These are phyloP conservation scores for Serendipita sp. DNA, from an alignment of 768 basidiomycete species.

Conservation along the genomic window DNA sequence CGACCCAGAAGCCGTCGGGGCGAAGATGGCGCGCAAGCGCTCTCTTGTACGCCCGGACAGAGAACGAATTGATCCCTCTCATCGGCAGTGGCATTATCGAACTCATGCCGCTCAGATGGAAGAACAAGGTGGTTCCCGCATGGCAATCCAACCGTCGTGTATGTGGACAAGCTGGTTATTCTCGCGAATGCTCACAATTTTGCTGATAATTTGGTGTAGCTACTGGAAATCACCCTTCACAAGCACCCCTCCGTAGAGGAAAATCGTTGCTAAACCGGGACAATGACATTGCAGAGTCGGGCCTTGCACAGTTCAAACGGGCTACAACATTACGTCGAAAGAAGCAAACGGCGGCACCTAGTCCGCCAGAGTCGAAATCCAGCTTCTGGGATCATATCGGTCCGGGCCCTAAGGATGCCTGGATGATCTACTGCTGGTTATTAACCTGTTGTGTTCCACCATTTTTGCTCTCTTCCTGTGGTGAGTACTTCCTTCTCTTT, in stretches of 20 bases:
- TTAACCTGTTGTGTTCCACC: conserved; percentile 73
- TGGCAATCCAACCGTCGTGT: conserved; percentile 74
- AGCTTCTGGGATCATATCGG: conserved; percentile 55
- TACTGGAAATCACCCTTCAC: conserved; percentile 65
- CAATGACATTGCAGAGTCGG: conserved; percentile 80
- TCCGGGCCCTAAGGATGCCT: conserved; percentile 81
- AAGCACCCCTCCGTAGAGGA: conserved; percentile 53
- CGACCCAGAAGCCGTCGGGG: conserved; percentile 27
- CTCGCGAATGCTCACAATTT: conserved; percentile 13
- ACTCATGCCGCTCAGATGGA: conserved; percentile 67
- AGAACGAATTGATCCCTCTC: conserved; percentile 89
- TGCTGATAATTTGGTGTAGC: conserved; percentile 23
- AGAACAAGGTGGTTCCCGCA: conserved; percentile 37
- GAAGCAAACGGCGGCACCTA: conserved; percentile 28
- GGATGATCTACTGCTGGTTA: conserved; percentile 89
- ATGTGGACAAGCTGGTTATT: conserved; percentile 23
- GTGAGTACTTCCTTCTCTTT: conserved; percentile 30
- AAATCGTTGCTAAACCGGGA: conserved; percentile 82
- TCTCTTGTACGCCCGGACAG: conserved; percentile 83
- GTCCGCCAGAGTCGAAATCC: conserved; percentile 25
- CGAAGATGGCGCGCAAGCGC: conserved; percentile 65
- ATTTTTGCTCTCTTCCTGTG: conserved; percentile 58
- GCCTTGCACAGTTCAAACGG: conserved; percentile 81
- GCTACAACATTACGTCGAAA: conserved; percentile 65
- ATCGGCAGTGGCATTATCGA: conserved; percentile 90